Evolutionary conservation across 2,329 filamentous ascomycete species (phyloP).

Genomic region (Coccinonectria pachysandricola): DNA sequence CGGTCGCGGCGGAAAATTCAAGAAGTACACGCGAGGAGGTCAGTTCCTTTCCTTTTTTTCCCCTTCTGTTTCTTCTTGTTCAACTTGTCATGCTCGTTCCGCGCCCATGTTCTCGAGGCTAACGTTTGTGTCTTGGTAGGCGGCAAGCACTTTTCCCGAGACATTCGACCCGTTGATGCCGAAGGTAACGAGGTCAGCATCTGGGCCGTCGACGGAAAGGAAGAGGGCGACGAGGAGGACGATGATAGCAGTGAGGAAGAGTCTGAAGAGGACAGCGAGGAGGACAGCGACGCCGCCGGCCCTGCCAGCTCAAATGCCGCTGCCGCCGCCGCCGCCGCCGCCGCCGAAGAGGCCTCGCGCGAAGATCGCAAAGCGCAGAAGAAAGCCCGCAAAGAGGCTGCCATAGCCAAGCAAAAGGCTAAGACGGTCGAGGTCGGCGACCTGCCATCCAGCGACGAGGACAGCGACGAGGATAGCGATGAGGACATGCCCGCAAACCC

Average conservation of each 20-base stretch:
- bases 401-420: constrained; percentile 65
- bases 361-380: constrained; percentile 81
- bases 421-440: constrained; percentile 73
- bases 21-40: constrained; percentile 90
- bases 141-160: constrained; percentile 89
- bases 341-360: constrained; percentile 49
- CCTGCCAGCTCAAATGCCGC: constrained; percentile 31
- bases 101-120: constrained; percentile 11
- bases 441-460: constrained; percentile 63
- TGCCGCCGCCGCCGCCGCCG: constrained; percentile 30
- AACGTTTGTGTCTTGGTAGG: constrained; percentile 38
- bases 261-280: constrained; percentile 43
- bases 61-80: not conserved
- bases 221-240: constrained; percentile 38
- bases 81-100: no score
- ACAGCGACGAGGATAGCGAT: constrained; percentile 51
- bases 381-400: constrained; percentile 85
- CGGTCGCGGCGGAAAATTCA: constrained; percentile 87
- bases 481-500: constrained; percentile 75
- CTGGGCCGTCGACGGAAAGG: constrained; percentile 57
- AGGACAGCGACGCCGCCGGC: constrained; percentile 38
- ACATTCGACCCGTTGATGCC: constrained; percentile 77
- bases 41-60: constrained; percentile 19
- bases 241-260: constrained; percentile 42
- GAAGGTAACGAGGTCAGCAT: constrained; percentile 85